Evolutionary conservation across 495 filamentous ascomycete genomes (phyloP).

Genomic region (Xylaria cubensis): DNA sequence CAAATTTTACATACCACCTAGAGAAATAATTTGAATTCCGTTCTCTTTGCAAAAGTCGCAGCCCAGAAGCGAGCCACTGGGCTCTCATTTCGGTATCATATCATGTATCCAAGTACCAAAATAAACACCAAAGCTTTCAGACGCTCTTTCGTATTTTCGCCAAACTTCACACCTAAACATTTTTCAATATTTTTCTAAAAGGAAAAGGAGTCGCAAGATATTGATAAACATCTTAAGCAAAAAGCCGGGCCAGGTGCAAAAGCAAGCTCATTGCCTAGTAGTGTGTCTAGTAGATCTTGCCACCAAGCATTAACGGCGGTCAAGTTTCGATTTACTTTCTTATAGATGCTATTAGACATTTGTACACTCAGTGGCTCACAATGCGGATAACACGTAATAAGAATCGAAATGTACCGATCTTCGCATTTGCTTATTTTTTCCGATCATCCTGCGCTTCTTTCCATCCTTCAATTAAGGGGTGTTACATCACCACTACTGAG

Average conservation of each 20-base stretch:
- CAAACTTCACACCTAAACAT: not conserved
- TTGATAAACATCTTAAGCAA: not conserved
- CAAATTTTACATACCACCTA: not conserved
- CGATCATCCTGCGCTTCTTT: not conserved
- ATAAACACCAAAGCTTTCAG: not conserved
- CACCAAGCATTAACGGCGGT: too few relatives aligned
- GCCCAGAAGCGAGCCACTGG: not conserved
- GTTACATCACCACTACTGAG: not conserved
- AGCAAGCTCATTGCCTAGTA: not conserved
- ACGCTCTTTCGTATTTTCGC: not conserved
- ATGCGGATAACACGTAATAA: too few relatives aligned
- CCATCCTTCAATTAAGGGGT: not conserved
- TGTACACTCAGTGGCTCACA: too few relatives aligned
- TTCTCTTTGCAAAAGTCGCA: not conserved
- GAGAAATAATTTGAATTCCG: not conserved
- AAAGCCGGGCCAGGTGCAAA: not conserved
- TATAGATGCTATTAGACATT: too few relatives aligned
- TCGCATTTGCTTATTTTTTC: not conserved
- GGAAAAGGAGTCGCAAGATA: not conserved
- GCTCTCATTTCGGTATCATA: not conserved
- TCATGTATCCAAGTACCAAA: not conserved
- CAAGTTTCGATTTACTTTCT: too few relatives aligned
- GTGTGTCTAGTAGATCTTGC: too few relatives aligned
- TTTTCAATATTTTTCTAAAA: not conserved
- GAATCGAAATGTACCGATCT: too few relatives aligned